Evolutionary conservation across 345 rosid genomes (phyloP).

Genomic region (sweet orange (Citrus sinensis)): DVS_A1.0 CM039161.1:3795001-3795500

Average conservation of each 20-base stretch:
- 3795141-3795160: neutral
- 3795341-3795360: conserved; percentile 86
- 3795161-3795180: neutral
- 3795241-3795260: neutral
- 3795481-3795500: too few relatives aligned
- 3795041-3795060: neutral
- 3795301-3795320: conserved; percentile 84
- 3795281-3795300: conserved; percentile 59
- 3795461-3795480: conserved; percentile 12
- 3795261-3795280: neutral
- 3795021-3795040: conserved; percentile 1
- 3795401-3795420: conserved; percentile 93
- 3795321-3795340: conserved; percentile 75
- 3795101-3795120: neutral
- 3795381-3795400: conserved; percentile 93
- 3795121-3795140: neutral
- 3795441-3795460: conserved; percentile 96
- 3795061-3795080: neutral
- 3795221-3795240: neutral
- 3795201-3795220: neutral
- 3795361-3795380: conserved; percentile 64
- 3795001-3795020: conserved; percentile 72
- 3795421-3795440: conserved; percentile 85
- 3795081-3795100: neutral
- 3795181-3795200: neutral